phyloP scores from a whole-genome alignment of 345 rosid species.

The Hibiscus syriacus region DNA sequence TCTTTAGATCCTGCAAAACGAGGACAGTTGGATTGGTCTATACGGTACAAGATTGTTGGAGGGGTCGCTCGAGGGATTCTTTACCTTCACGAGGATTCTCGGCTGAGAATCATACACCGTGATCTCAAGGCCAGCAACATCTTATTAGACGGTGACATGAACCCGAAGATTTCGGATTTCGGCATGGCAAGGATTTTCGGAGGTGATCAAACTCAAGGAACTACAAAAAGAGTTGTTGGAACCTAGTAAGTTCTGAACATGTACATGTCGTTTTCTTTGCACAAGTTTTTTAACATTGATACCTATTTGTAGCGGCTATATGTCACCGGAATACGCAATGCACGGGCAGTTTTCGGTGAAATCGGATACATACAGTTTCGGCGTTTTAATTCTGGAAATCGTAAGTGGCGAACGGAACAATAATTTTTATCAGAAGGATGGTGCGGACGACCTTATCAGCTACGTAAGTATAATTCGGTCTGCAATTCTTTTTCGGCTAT shows the following conservation, averaged over 20 bases:
- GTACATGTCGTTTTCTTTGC: neutral
- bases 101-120: neutral
- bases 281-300: neutral
- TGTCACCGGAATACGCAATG: slow-evolving; percentile 6
- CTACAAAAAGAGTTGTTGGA: neutral
- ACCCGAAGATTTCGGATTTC: neutral
- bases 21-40: neutral
- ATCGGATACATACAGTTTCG: slow-evolving; percentile 4
- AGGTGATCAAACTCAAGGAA: neutral
- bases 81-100: neutral
- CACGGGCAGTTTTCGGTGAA: slow-evolving; percentile 6
- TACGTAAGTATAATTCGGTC: slow-evolving; percentile 6
- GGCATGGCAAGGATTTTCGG: neutral
- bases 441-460: slow-evolving; percentile 9
- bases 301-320: neutral
- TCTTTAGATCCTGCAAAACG: slow-evolving; percentile 28
- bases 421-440: neutral
- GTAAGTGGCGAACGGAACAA: slow-evolving; percentile 8
- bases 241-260: slow-evolving; percentile 5
- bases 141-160: neutral
- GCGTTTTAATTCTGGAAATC: slow-evolving; percentile 8
- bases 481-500: neutral
- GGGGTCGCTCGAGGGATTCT: neutral
- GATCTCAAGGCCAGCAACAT: neutral
- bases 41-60: neutral